Conservation (phyloP, 495 filamentous ascomycete genomes). For the Tuber melanosporum region DNA sequence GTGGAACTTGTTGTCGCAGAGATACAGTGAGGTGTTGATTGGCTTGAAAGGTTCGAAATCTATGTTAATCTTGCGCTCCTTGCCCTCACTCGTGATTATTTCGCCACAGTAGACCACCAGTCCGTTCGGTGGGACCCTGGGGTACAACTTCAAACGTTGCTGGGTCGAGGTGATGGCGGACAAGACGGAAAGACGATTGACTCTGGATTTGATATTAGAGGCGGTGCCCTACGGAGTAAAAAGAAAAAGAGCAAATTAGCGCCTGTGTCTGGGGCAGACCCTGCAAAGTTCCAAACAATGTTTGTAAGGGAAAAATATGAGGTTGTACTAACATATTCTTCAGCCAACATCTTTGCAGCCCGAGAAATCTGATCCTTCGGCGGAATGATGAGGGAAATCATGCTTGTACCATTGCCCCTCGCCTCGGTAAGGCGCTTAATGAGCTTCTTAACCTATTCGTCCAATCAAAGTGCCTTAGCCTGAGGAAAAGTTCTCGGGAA, state of each 20-base stretch:
- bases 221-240: slow-evolving; percentile 66
- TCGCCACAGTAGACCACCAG: slow-evolving; percentile 98
- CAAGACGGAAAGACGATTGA: slow-evolving; percentile 94
- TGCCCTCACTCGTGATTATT: slow-evolving; percentile 98
- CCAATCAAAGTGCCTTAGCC: slow-evolving; percentile 6
- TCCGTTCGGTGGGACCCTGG: slow-evolving; percentile 94
- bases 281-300: background rate
- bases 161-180: slow-evolving; percentile 98
- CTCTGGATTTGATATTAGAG: slow-evolving; percentile 98
- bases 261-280: background rate
- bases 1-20: slow-evolving; percentile 99
- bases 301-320: background rate
- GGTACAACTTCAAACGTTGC: slow-evolving; percentile 96
- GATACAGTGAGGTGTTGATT: slow-evolving; percentile 97
- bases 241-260: background rate
- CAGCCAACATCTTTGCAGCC: slow-evolving; percentile 97
- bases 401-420: slow-evolving; percentile 89
- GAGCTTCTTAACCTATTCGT: slow-evolving; percentile 80
- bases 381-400: slow-evolving; percentile 98
- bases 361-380: slow-evolving; percentile 97
- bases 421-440: slow-evolving; percentile 92
- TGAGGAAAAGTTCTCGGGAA: background rate
- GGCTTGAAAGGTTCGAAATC: slow-evolving; percentile 99
- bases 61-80: slow-evolving; percentile 98
- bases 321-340: slow-evolving; percentile 79